Evolutionary conservation across 495 filamentous ascomycete species (phyloP).

Genomic region (Oidiodendron maius): DNA sequence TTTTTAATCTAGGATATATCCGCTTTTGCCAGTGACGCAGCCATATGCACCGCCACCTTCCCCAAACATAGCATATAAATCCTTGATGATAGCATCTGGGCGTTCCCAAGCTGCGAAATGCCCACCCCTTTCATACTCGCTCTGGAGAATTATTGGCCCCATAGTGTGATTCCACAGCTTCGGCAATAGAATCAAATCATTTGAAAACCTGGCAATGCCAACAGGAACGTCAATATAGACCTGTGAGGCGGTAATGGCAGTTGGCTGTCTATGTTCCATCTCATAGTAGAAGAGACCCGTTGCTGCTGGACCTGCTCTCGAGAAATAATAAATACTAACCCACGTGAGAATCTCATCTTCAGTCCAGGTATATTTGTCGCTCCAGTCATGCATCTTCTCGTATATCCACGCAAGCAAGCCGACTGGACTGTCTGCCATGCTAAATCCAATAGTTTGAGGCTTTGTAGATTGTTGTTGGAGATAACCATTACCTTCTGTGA

Average conservation of each 20-base stretch:
- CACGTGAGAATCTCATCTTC: conserved; percentile 63
- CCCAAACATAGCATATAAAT: conserved; percentile 53
- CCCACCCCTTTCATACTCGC: conserved; percentile 46
- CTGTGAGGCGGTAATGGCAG: conserved; percentile 11
- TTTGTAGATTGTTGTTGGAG: conserved; percentile 34
- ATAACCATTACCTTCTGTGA: conserved; percentile 26
- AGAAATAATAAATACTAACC: conserved; percentile 58
- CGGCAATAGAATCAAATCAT: conserved; percentile 46
- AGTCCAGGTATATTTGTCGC: conserved; percentile 59
- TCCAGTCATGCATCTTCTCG: conserved; percentile 66
- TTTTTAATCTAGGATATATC: no score
- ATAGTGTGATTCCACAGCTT: conserved; percentile 41
- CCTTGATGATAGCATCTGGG: conserved; percentile 45
- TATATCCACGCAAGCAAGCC: conserved; percentile 62
- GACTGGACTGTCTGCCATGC: conserved; percentile 52
- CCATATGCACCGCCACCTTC: conserved; percentile 17
- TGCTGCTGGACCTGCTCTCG: conserved; percentile 47
- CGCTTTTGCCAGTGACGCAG: conserved; percentile 6
- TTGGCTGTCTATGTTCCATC: conserved; percentile 19
- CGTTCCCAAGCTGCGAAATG: conserved; percentile 60
- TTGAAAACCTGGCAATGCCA: conserved; percentile 45
- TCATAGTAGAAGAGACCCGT: conserved; percentile 56
- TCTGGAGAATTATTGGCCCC: conserved; percentile 50
- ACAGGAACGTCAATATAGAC: conserved; percentile 38
- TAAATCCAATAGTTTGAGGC: conserved; percentile 55